Percentiles rank a stretch among this genome's conserved stretches.
These are phyloP conservation scores for Roridomyces roridus DNA, from an alignment of 768 basidiomycete species.

Conservation along the genomic window DNA sequence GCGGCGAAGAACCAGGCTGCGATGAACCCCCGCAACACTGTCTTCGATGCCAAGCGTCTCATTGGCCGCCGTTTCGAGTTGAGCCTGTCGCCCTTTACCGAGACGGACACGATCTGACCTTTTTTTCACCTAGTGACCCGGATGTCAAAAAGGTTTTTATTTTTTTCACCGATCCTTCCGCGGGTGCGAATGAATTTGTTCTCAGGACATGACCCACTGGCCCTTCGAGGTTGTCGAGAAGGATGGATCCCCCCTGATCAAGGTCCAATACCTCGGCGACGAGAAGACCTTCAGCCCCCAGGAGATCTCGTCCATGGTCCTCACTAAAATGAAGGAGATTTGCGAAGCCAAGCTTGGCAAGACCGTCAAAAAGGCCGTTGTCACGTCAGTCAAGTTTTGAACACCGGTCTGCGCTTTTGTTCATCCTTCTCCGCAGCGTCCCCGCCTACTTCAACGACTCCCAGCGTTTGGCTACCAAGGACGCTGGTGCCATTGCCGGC, in stretches of 20 bases:
- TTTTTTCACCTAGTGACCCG: slow-evolving; percentile 65
- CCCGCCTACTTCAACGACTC: slow-evolving; percentile 99
- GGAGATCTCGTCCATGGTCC: slow-evolving; percentile 99
- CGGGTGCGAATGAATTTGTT: slow-evolving; percentile 11
- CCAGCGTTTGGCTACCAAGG: slow-evolving; percentile 98
- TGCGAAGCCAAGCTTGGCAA: slow-evolving; percentile 99
- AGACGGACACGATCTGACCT: too few relatives aligned
- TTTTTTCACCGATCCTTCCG: slow-evolving; percentile 21
- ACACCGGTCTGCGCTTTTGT: neutral
- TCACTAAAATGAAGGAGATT: slow-evolving; percentile 99
- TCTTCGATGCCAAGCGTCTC: slow-evolving; percentile 99
- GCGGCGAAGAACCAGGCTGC: slow-evolving; percentile 99
- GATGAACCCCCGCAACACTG: slow-evolving; percentile 99
- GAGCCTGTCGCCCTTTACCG: neutral
- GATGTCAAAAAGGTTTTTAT: slow-evolving; percentile 85
- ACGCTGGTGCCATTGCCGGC: slow-evolving; percentile 97
- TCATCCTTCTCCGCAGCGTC: slow-evolving; percentile 55
- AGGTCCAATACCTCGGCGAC: slow-evolving; percentile 94
- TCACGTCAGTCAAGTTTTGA: slow-evolving; percentile 74
- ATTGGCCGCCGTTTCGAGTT: slow-evolving; percentile 97
- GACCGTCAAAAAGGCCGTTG: slow-evolving; percentile 97
- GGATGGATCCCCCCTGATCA: slow-evolving; percentile 96
- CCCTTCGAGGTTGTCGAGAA: slow-evolving; percentile 97
- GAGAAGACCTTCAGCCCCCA: slow-evolving; percentile 97
- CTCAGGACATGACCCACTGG: slow-evolving; percentile 94